Evolutionary conservation across 768 basidiomycete genomes (phyloP), one percentile per base, ranked within the genome.

Genomic region (Tephrocybe sp.): DNA sequence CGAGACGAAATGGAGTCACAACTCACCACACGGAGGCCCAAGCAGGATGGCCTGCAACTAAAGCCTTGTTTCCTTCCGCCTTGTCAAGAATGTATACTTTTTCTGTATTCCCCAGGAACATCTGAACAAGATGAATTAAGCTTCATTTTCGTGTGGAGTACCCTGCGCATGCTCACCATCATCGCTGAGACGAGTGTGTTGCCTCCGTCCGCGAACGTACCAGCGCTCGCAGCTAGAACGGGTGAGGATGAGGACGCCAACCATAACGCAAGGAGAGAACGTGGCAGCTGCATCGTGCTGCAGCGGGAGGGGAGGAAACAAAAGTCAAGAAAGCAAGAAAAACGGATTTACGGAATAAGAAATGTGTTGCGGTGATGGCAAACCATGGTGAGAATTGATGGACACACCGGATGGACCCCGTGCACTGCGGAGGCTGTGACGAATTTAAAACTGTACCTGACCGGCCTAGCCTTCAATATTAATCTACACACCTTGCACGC

Each of bases 11-110:
- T 30, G 10, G 25, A 10, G 27, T 9, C 15, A 19, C 15, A 18
- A 42, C 47, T 38, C 24, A 61, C 61, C 58, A 61, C 31, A 58
- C 58, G 2, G 61, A 38, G 33, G 77, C 85, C 76, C 80, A 83
- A 0, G 82, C 81, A 5, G 85, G 70, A 60, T 85, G 85, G 3
- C 76, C 77, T 41, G 74, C 70, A 49, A 88, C 76, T 49, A 69
- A 61, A 1, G 74, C 71, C 1, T 72, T 69, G 59, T 89, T 89
- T n/a, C 77, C 79, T 62, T 89, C 86, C 0, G 79, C 76, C 72
- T 91, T 91, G 71, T 91, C 88, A 9, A 90, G 69, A 31, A 90
- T 84, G 69, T 89, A 91, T 36, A 91, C 79, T 59, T 81, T 85
- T 45, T 86, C 69, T 9, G 72, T 67, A 49, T 80, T 84, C 23